Evolutionary conservation across 2,329 filamentous ascomycete genomes (phyloP), one percentile per base, ranked within the genome.

Genomic region (Aureobasidium mangrovei): DNA sequence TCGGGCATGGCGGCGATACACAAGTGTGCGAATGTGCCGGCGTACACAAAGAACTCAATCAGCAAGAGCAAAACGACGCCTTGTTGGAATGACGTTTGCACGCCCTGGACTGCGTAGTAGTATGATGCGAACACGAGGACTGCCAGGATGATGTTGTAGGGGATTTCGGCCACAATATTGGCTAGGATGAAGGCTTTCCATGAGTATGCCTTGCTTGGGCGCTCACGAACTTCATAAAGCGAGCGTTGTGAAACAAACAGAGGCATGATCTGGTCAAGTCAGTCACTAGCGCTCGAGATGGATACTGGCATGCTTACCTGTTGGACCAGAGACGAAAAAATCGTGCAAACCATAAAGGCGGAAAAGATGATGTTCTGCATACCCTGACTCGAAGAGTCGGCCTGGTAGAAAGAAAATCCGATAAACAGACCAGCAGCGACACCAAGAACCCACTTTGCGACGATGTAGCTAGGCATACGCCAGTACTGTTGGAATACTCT

Each of bases 101-200:
- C 59, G 12, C 66, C 63, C 7, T 70, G 70, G 9, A 73, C 67
- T 0, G 71, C 69, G 66, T 91, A 95, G 75, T 95, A 95, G 81
- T 86, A 91, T 66, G 77, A 83, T 63, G 88, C 77, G 74, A 77
- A 89, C 59, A 82, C 77, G 8, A 88, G 64, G 26, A 87, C 69
- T 9, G 77, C 82, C 1, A 81, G 79, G 7, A 88, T 54, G 35
- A 82, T 74, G 51, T 81, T 76, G 69, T 77, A 90, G 0, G 85
- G 85, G 1, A 88, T 74, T 65, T 91, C 86, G 46, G 86, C 84
- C 2, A 86, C 52, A 53, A 89, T 79, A 64, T 88, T 87, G 63
- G 83, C 79, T 3, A 85, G 70, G 66, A 90, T 77, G 69, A 90
- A 89, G 0, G 78, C 83, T 60, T 81, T 77, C 86, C 86, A 90